Percentiles rank a stretch among this genome's conserved stretches.
Evolutionary conservation across 768 basidiomycete genomes (phyloP).

Genomic region (Porphyrellus cyaneotinctus): DNA sequence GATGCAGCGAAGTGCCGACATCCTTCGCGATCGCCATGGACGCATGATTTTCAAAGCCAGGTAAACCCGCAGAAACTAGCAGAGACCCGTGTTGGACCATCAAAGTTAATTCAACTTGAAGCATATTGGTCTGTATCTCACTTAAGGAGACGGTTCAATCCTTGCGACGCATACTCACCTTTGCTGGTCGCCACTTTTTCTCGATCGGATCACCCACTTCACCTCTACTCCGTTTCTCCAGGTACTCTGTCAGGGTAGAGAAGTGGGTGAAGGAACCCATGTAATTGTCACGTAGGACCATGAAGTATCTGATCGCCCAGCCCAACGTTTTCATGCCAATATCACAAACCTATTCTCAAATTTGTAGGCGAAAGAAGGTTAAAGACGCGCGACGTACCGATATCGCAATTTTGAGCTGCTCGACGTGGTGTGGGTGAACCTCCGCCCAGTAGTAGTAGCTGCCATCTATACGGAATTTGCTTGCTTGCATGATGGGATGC

Average conservation of each 20-base stretch:
- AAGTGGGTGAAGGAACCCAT: slow-evolving; percentile 93
- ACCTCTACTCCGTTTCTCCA: slow-evolving; percentile 56
- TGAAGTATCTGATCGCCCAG: slow-evolving; percentile 85
- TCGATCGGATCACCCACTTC: slow-evolving; percentile 79
- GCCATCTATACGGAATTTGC: slow-evolving; percentile 53
- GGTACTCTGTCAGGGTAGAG: slow-evolving; percentile 80
- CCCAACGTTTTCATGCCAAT: slow-evolving; percentile 69
- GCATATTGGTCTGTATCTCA: slow-evolving; percentile 64
- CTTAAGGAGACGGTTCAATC: slow-evolving; percentile 6
- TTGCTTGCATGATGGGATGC: slow-evolving; percentile 58
- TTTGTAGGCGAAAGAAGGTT: background rate
- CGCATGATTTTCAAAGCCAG: slow-evolving; percentile 49
- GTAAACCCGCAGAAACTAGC: slow-evolving; percentile 62
- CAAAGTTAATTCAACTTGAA: slow-evolving; percentile 69
- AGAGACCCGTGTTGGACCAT: slow-evolving; percentile 49
- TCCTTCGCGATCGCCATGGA: slow-evolving; percentile 29
- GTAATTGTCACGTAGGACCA: slow-evolving; percentile 91
- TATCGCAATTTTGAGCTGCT: slow-evolving; percentile 69
- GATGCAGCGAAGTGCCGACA: slow-evolving; percentile 51
- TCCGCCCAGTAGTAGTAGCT: slow-evolving; percentile 73
- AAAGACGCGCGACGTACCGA: slow-evolving; percentile 36
- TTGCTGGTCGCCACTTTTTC: slow-evolving; percentile 74
- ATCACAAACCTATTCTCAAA: slow-evolving; percentile 41
- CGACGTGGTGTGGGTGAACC: slow-evolving; percentile 65
- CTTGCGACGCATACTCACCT: slow-evolving; percentile 41